Evolutionary conservation across 495 filamentous ascomycete genomes (phyloP).

Genomic region (Aspergillus avenaceus): DNA sequence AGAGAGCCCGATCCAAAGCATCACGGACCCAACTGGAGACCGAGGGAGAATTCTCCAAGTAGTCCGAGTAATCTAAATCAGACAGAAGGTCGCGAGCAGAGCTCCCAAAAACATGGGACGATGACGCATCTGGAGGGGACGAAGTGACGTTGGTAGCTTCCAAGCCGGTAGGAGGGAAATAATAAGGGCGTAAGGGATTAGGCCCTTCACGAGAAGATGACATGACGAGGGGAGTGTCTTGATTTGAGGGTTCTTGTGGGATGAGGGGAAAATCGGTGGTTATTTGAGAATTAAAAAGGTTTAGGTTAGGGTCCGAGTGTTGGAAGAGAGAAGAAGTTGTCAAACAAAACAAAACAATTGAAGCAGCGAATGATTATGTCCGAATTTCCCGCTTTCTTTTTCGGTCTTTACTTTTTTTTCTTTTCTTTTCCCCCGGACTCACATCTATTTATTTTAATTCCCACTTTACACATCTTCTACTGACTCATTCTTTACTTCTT

Average conservation of each 20-base stretch:
- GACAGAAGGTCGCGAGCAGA: constrained; percentile 80
- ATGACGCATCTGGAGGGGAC: constrained; percentile 41
- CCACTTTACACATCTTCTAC: constrained; percentile 14
- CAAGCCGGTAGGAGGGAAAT: constrained; percentile 76
- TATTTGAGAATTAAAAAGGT: constrained; percentile 12
- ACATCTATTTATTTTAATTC: constrained; percentile 8
- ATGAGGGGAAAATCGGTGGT: neutral
- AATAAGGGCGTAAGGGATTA: constrained; percentile 93
- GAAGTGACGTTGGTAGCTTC: constrained; percentile 24
- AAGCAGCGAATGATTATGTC: constrained; percentile 11
- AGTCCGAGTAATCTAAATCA: constrained; percentile 86
- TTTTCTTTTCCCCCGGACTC: constrained; percentile 2
- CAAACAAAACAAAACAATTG: constrained; percentile 4
- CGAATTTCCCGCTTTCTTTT: constrained; percentile 22
- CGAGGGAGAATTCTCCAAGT: constrained; percentile 74
- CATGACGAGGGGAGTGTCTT: constrained; percentile 19
- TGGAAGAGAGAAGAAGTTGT: constrained; percentile 11
- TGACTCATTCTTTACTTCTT: constrained; percentile 23
- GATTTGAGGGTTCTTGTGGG: neutral
- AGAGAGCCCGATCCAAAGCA: constrained; percentile 72
- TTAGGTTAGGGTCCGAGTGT: neutral
- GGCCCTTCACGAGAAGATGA: constrained; percentile 54
- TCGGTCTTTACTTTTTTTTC: constrained; percentile 17
- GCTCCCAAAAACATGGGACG: constrained; percentile 53
- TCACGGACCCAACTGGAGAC: constrained; percentile 66